Evolutionary conservation across 129 eudicot genomes (phyloP).

Genomic region (Sambucus nigra): DNA sequence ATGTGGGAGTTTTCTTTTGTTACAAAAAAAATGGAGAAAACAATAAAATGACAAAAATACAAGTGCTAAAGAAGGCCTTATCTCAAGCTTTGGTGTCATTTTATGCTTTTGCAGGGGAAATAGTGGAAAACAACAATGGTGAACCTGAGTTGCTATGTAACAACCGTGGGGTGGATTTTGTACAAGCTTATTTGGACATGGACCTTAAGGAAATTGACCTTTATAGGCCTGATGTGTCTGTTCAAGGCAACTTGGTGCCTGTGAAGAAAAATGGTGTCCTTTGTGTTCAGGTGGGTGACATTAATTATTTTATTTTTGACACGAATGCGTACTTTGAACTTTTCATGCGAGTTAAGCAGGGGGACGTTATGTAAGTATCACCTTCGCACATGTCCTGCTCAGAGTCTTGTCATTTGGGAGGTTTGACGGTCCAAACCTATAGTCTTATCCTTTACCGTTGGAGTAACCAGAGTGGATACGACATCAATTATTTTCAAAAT

Average conservation of each 20-base stretch:
- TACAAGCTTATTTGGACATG: slow-evolving; percentile 36
- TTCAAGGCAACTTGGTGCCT: slow-evolving; percentile 46
- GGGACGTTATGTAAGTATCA: no score
- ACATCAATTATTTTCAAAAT: no score
- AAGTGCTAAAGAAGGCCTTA: slow-evolving; percentile 31
- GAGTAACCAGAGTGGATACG: no score
- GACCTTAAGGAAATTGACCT: slow-evolving; percentile 29
- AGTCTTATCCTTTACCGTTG: no score
- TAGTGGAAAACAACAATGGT: slow-evolving; percentile 19
- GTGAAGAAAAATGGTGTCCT: slow-evolving; percentile 30
- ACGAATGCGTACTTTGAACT: no score
- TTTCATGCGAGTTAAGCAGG: no score
- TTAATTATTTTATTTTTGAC: no score
- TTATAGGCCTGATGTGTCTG: slow-evolving; percentile 36
- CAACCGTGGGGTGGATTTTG: slow-evolving; percentile 42
- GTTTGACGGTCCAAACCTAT: no score
- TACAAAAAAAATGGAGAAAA: slow-evolving; percentile 17
- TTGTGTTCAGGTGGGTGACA: slow-evolving; percentile 31
- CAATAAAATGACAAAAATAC: neutral
- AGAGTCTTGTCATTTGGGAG: no score
- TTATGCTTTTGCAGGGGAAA: slow-evolving; percentile 31
- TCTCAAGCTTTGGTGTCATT: slow-evolving; percentile 28
- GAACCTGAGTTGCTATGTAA: slow-evolving; percentile 38
- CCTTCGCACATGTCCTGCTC: no score
- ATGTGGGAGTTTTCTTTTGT: slow-evolving; percentile 36